These are phyloP conservation scores for Acer negundo DNA, from an alignment of 345 rosid genomes.

Conservation along the genomic window DNA sequence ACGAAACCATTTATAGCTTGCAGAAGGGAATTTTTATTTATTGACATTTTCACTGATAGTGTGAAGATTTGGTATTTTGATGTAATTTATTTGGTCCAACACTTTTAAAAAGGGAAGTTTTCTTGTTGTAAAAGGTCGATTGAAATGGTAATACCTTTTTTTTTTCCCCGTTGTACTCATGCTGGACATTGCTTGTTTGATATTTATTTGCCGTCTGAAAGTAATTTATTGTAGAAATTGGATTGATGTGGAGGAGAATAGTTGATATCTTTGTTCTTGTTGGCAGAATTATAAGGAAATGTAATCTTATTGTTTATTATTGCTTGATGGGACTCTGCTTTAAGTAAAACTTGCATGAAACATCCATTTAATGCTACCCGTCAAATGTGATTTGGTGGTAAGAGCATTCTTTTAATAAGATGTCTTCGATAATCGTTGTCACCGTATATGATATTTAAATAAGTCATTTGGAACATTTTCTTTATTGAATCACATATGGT, in stretches of 20 bases:
- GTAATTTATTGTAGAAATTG: not conserved
- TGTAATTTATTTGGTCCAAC: constrained; percentile 11
- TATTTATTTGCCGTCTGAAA: not conserved
- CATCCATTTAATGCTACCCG: too few species aligned
- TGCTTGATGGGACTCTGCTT: too few species aligned
- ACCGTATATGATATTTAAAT: too few species aligned
- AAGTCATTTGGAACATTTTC: too few species aligned
- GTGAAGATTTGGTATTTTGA: constrained; percentile 13
- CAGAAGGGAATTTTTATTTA: not conserved
- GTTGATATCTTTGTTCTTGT: not conserved
- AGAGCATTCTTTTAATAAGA: too few species aligned
- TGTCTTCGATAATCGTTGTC: too few species aligned
- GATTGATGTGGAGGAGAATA: not conserved
- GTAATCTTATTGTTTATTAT: not conserved
- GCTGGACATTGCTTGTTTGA: not conserved
- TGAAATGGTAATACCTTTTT: not conserved
- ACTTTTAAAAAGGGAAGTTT: not conserved
- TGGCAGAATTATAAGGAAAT: not conserved
- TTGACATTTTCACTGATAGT: constrained; percentile 23
- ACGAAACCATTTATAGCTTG: constrained; percentile 25
- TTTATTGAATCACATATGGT: too few species aligned
- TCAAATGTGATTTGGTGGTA: too few species aligned
- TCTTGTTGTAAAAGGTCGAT: not conserved
- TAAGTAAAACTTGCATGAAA: too few species aligned
- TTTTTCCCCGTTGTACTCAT: not conserved